These are phyloP conservation scores for Penicillium occitanis DNA, from an alignment of 2,329 filamentous ascomycete genomes.

Conservation along the genomic window DNA sequence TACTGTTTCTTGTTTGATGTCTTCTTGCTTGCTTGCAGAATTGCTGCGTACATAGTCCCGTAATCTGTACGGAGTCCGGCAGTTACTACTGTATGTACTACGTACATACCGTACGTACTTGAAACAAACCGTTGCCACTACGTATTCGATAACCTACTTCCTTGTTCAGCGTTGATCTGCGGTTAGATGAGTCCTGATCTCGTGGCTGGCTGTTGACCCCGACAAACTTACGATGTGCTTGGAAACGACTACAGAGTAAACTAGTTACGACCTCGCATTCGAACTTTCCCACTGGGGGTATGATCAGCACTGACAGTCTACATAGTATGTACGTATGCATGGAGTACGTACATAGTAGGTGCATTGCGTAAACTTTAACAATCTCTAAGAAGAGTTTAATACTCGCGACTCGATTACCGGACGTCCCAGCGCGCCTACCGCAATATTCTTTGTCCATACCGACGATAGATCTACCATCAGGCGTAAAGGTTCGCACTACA, in stretches of 20 bases:
- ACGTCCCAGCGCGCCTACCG: neutral
- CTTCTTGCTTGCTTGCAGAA: neutral
- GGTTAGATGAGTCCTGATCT: neutral
- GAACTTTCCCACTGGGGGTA: neutral
- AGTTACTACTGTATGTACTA: neutral
- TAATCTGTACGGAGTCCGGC: neutral
- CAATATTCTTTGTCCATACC: neutral
- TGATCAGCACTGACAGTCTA: neutral
- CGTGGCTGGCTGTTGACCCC: slow-evolving; percentile 4
- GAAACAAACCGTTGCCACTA: neutral
- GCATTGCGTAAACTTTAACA: neutral
- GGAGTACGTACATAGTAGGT: neutral
- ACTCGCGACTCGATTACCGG: neutral
- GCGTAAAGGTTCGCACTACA: neutral
- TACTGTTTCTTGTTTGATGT: neutral
- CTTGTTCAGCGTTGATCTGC: neutral
- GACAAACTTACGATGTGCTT: neutral
- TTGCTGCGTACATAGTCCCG: neutral
- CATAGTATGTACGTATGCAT: neutral
- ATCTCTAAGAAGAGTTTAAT: neutral
- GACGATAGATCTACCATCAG: neutral
- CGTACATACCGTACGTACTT: neutral
- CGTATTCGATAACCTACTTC: neutral
- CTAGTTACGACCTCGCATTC: neutral
- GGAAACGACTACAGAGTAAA: neutral